phyloP scores from a whole-genome alignment of 2,329 filamentous ascomycete genomes.

The Gremmenia infestans region DNA sequence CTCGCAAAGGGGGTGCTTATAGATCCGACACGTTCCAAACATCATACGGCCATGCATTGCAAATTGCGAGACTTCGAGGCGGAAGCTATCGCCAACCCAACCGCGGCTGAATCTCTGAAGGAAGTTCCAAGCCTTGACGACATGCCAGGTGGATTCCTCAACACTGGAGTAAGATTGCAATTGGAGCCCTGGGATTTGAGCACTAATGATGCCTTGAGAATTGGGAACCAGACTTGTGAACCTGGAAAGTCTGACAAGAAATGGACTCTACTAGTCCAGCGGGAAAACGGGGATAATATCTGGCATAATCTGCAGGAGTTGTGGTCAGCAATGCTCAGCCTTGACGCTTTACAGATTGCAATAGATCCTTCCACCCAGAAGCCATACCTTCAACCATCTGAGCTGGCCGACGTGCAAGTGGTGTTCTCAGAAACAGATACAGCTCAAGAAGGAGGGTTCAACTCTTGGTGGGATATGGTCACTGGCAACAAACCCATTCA shows the following conservation, averaged over 20 bases:
- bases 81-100: background rate
- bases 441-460: slow-evolving; percentile 7
- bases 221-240: background rate
- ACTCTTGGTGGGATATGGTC: slow-evolving; percentile 9
- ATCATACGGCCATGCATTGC: slow-evolving; percentile 8
- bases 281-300: background rate
- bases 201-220: background rate
- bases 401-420: slow-evolving; percentile 8
- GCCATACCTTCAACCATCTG: slow-evolving; percentile 7
- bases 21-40: slow-evolving; percentile 6
- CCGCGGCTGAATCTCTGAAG: background rate
- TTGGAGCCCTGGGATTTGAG: background rate
- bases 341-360: slow-evolving; percentile 9
- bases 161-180: background rate
- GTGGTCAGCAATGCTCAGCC: background rate
- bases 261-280: background rate
- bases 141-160: background rate
- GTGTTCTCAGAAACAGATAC: slow-evolving; percentile 4
- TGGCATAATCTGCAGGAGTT: slow-evolving; percentile 7
- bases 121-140: background rate
- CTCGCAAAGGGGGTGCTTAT: slow-evolving; percentile 12
- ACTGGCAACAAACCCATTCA: slow-evolving; percentile 13
- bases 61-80: slow-evolving; percentile 9
- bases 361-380: slow-evolving; percentile 8
- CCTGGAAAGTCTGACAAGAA: background rate